These are phyloP conservation scores for Apocynum venetum DNA, from an alignment of 257 asterid species.

Conservation along the genomic window DNA sequence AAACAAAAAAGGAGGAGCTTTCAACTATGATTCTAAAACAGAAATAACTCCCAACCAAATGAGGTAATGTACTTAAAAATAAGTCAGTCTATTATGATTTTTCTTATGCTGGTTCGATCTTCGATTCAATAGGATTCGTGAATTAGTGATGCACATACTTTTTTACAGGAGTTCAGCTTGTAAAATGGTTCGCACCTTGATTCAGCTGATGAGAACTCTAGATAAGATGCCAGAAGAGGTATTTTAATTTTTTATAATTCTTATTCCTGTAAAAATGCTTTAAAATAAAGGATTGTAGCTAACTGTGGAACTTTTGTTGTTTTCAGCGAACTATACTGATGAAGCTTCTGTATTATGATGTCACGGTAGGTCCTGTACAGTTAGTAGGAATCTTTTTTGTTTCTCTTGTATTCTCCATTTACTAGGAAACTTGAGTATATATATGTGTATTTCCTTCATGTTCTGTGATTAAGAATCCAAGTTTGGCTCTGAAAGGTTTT, in stretches of 20 bases:
- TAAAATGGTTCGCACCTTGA: slow-evolving; percentile 83
- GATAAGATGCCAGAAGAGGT: slow-evolving; percentile 99
- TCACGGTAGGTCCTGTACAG: slow-evolving; percentile 57
- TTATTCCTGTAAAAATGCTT: neutral
- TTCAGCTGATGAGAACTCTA: slow-evolving; percentile 90
- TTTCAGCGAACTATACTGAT: slow-evolving; percentile 87
- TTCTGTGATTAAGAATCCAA: neutral
- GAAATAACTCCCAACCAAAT: slow-evolving; percentile 85
- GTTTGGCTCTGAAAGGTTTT: neutral
- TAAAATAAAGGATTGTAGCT: neutral
- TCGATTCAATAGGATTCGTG: slow-evolving; percentile 4
- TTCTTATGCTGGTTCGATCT: slow-evolving; percentile 10
- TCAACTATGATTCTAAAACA: slow-evolving; percentile 56
- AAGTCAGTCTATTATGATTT: slow-evolving; percentile 2
- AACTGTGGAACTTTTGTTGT: slow-evolving; percentile 20
- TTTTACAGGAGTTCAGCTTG: slow-evolving; percentile 86
- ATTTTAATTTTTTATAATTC: neutral
- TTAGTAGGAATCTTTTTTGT: neutral
- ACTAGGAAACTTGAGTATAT: neutral
- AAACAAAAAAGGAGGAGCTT: slow-evolving; percentile 69
- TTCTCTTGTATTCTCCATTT: neutral
- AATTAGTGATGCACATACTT: slow-evolving; percentile 17
- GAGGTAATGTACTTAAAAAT: slow-evolving; percentile 45
- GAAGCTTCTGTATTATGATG: slow-evolving; percentile 89
- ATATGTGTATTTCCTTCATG: no score